Base-by-base conservation (phyloP, 1,139 yeast species). In the Lodderomyces jiufengensis region DNA sequence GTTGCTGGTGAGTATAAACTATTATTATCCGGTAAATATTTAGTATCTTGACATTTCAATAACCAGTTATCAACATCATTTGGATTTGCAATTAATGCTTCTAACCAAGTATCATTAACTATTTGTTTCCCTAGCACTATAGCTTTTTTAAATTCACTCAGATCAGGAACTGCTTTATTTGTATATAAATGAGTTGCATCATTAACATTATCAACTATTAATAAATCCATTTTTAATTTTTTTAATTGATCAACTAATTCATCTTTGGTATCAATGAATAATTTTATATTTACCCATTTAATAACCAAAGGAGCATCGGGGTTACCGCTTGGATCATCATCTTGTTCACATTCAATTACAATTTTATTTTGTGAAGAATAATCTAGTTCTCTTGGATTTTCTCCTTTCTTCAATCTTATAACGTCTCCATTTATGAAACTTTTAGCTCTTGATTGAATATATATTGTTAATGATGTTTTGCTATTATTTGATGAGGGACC, bases 391-490 rank as follows among this genome's bases (percentile, higher is more conserved):
- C 47, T 43, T 5, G 36, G 37, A 10, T 23, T 20, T 20, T 49
- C 51, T 3, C 49, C 40, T 33, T 55, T 52, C 18, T 47, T 38
- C 9, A 63, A 43, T 30, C 56, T 57, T 37, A 50, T 50, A 9
- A 47, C 46, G 2, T 44, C 40, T 1, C 59, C 65, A 46, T 65
- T 63, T 25, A 66, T 54, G 6, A 39, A 46, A 0, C 66, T 54
- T 27, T 55, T 50, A 1, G 69, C 69, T 27, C 61, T 49, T 3
- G 70, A 55, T n/a, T 54, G 46, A 8, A 66, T 47, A 5, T 45
- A 43, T 9, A 66, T 37, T 1, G 21, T 23, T 10, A 65, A 40
- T 10, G 53, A 49, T 1, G 69, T 53, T 24, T 37, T 45, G 30
- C 14, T 1, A 49, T 54, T 21, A 8, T 2, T 7, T 6, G 28